Percentiles rank a stretch among this genome's conserved stretches.
These are phyloP conservation scores for Cylindrotheca closterium DNA, from an alignment of 108 stramenopile genomes.

Conservation along the genomic window DNA sequence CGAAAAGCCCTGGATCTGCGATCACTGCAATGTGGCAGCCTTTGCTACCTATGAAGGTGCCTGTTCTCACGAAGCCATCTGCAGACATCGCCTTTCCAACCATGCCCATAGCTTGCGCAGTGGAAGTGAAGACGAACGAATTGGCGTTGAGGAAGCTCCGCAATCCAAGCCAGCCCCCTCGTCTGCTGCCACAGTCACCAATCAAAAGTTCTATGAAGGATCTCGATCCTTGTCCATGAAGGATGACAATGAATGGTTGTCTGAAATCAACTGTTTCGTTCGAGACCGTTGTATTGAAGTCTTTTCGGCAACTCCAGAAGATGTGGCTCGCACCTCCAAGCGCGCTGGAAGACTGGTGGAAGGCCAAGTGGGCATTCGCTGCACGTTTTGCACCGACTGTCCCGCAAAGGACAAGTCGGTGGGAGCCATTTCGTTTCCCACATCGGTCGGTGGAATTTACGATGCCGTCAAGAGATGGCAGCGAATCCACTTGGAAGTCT, in stretches of 20 bases:
- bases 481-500: constrained; percentile 33
- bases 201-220: constrained; percentile 19
- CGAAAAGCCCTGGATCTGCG: constrained; percentile 58
- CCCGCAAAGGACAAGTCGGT: constrained; percentile 20
- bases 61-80: constrained; percentile 57
- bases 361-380: constrained; percentile 66
- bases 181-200: neutral
- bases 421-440: constrained; percentile 46
- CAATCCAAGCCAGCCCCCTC: neutral
- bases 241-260: constrained; percentile 61
- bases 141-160: neutral
- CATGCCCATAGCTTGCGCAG: constrained; percentile 7
- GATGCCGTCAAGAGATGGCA: constrained; percentile 63
- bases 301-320: constrained; percentile 63
- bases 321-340: constrained; percentile 74
- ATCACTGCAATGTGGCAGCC: constrained; percentile 56
- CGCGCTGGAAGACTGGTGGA: constrained; percentile 39
- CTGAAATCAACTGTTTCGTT: constrained; percentile 68
- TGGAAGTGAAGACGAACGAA: constrained; percentile 19
- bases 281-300: constrained; percentile 69
- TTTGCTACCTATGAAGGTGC: constrained; percentile 62
- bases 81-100: constrained; percentile 18
- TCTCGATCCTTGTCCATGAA: constrained; percentile 26
- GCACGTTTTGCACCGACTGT: constrained; percentile 46
- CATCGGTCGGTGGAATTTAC: constrained; percentile 45